Base-by-base conservation (phyloP, 2,329 filamentous ascomycete genomes). In the Penicillium sp. region DNA sequence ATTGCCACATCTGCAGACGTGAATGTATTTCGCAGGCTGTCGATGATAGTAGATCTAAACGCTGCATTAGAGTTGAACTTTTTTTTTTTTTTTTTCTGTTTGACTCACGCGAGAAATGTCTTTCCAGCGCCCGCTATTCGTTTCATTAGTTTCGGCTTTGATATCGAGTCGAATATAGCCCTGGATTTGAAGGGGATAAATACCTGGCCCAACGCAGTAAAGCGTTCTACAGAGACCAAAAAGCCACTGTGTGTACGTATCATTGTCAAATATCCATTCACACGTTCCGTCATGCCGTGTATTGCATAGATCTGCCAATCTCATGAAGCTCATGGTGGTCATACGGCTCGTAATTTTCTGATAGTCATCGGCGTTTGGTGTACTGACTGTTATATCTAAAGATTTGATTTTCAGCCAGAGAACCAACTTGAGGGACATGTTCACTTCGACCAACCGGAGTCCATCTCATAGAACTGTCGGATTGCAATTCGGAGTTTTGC, bases 81-180 rank as follows among this genome's bases (percentile, higher is more conserved):
- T 22, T 4, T 22, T 22, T 22, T 22, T 22, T 4, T 22, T 22
- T 22, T 22, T 22, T 4, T 22, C 2, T 22, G 22, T 22, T 22
- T 22, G 2, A 65, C 69, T 60, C 29, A 71, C 69, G 68, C 59
- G n/a, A 72, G 53, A 50, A 72, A 72, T 0, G 66, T 71, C 40
- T 71, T 71, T 0, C 67, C 68, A 13, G 60, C 68, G n/a, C 70
- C 69, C 35, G 70, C 69, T 71, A 11, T 20, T 22, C 5, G 13
- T 22, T 18, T 20, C 5, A 18, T 39, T 39, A 39, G 37, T 13
- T 11, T 22, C 10, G 10, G 14, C 4, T 35, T n/a, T n/a, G 16
- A 13, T n/a, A 35, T 22, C 22, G 22, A 22, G 22, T 22, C 3
- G 22, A 22, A 22, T 22, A 4, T 22, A 22, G 22, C 22, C 22